phyloP scores from a whole-genome alignment of 495 filamentous ascomycete genomes.

The Aspergillus nidulans region DNA sequence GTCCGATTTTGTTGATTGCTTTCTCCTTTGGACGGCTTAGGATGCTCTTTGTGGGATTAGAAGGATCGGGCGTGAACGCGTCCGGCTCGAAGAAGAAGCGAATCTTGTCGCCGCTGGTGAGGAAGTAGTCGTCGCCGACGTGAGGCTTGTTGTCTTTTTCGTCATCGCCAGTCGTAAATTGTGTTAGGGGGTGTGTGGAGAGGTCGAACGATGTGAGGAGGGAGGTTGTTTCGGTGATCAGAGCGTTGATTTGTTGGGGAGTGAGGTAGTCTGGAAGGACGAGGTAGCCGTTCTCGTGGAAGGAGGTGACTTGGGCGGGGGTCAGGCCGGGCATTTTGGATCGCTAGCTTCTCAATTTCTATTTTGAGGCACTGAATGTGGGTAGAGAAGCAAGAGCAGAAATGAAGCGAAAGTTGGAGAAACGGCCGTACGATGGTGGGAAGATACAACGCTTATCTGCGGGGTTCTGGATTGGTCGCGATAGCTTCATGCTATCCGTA shows the following conservation, averaged over 20 bases:
- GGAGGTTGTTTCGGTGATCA: conserved; percentile 68
- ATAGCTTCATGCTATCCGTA: neutral
- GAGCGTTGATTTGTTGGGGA: conserved; percentile 53
- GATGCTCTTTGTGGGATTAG: conserved; percentile 2
- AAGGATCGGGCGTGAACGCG: conserved; percentile 41
- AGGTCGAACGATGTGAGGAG: conserved; percentile 75
- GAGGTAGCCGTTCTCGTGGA: conserved; percentile 81
- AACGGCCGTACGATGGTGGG: neutral
- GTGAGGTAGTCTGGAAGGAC: conserved; percentile 77
- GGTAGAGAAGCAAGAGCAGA: neutral
- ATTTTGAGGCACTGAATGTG: neutral
- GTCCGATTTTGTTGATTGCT: conserved; percentile 96
- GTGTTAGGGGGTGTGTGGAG: conserved; percentile 81
- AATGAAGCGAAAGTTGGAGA: neutral
- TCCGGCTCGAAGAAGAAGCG: conserved; percentile 96
- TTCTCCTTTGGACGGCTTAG: conserved; percentile 71
- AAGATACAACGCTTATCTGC: conserved; percentile 3
- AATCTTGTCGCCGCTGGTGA: conserved; percentile 81
- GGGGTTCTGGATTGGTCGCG: neutral
- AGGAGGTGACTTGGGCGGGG: conserved; percentile 63
- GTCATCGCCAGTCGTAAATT: conserved; percentile 77
- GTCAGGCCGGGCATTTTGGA: conserved; percentile 55
- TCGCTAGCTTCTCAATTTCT: neutral
- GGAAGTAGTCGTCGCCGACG: conserved; percentile 94
- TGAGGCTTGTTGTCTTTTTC: conserved; percentile 43